Percentiles rank a stretch among this genome's conserved stretches.
Conservation (phyloP, 1,284 basidiomycete species). For the Fomes fomentarius region DNA sequence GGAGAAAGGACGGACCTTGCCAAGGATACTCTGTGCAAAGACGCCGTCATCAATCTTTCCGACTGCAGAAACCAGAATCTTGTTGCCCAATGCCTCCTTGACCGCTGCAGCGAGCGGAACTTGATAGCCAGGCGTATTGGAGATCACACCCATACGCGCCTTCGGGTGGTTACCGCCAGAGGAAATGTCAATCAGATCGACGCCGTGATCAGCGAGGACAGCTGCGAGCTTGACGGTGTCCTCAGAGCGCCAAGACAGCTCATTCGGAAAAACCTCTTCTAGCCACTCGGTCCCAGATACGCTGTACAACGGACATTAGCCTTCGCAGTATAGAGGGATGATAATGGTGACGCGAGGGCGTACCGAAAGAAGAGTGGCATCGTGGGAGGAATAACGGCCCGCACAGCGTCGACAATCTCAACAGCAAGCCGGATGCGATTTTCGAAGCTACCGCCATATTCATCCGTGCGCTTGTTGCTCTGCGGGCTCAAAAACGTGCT, state of each 20-base stretch:
- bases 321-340: no score
- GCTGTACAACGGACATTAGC: constrained; percentile 37
- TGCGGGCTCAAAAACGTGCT: constrained; percentile 55
- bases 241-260: constrained; percentile 53
- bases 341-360: constrained; percentile 33
- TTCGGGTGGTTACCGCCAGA: constrained; percentile 48
- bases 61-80: constrained; percentile 55
- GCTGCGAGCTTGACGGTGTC: constrained; percentile 52
- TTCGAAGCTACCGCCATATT: constrained; percentile 60
- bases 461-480: constrained; percentile 59
- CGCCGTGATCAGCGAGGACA: constrained; percentile 50
- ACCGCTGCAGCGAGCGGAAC: constrained; percentile 51
- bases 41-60: constrained; percentile 59
- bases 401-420: constrained; percentile 50
- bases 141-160: constrained; percentile 22
- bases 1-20: constrained; percentile 29
- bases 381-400: constrained; percentile 52
- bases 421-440: constrained; percentile 54
- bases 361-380: constrained; percentile 76
- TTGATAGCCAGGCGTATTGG: constrained; percentile 41
- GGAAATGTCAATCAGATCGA: constrained; percentile 56
- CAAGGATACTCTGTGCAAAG: constrained; percentile 61
- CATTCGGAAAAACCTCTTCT: constrained; percentile 46
- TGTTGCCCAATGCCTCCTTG: constrained; percentile 42
- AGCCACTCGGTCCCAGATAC: constrained; percentile 61